Evolutionary conservation across 2,329 filamentous ascomycete genomes (phyloP), one percentile per base, ranked within the genome.

Genomic region (Exophiala sideris): DNA sequence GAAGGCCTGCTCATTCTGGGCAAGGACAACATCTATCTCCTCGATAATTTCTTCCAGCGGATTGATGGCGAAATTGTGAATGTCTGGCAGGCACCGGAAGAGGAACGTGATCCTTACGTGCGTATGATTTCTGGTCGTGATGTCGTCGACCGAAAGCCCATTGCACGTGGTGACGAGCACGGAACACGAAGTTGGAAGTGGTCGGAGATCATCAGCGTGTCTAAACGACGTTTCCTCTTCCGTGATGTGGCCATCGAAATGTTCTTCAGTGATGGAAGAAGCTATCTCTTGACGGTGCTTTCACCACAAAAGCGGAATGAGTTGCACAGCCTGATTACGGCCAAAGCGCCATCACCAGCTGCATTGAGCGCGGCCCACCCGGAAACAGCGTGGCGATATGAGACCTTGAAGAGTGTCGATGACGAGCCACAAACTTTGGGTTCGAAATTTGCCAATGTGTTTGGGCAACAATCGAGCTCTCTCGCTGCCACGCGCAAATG

Each of bases 1-100:
- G 95, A 99, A 69, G 94, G 94, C 6, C 85, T 99, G 39, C 77
- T 99, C 33, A 95, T 99, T 50, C 80, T 97, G 38, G 94, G 94
- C 14, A 96, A 95, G 70, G 88, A 92, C 63, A 87, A 85, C 45
- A 79, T 99, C 12, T 99, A 99, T 67, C 86, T 99, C 62, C 87
- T 97, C 71, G 94, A 99, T 71, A 92, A 94, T 63, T 92, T 96
- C 66, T 97, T 99, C 68, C 92, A 97, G 67, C 85, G 92, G 59
- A 86, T 88, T 2, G 94, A 96, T 66, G 92, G 92, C 10, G 95
- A 99, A 68, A 96, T 99, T 66, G 89, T 99, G 55, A 92, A 96
- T 65, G 91, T 96, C 7, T 92, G 89, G 83, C 91, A 97, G 71
- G 95, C 94, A 2, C 91, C 92, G 0, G 76, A 82, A 1, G 91